phyloP scores from a whole-genome alignment of 2,329 filamentous ascomycete species.

The Fusarium torreyae region DNA sequence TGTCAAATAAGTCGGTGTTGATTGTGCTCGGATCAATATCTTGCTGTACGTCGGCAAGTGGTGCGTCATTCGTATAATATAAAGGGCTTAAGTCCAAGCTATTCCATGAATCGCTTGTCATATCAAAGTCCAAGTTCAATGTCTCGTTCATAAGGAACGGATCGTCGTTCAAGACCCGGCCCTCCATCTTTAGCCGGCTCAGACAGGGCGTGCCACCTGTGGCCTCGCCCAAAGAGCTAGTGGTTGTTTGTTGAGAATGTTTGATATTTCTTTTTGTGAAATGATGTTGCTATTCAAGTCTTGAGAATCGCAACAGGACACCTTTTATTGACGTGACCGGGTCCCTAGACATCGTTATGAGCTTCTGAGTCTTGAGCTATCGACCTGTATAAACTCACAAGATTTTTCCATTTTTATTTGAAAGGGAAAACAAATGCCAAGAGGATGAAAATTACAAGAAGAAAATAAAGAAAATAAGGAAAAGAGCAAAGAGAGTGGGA shows the following conservation, averaged over 20 bases:
- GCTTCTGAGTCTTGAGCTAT: too few species aligned
- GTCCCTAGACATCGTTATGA: slow-evolving; percentile 6
- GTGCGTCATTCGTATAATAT: slow-evolving; percentile 26
- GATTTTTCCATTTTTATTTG: too few species aligned
- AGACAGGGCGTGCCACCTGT: not conserved
- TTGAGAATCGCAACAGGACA: slow-evolving; percentile 8
- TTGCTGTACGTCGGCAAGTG: slow-evolving; percentile 16
- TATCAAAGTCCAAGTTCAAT: not conserved
- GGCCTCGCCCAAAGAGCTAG: not conserved
- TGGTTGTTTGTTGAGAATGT: not conserved
- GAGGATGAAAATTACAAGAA: too few species aligned
- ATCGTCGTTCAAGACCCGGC: not conserved
- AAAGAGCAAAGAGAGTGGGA: too few species aligned
- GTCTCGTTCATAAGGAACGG: not conserved
- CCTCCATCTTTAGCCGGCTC: slow-evolving; percentile 4
- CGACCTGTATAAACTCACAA: too few species aligned
- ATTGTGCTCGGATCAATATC: not conserved
- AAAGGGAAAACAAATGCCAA: too few species aligned
- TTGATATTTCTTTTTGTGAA: not conserved
- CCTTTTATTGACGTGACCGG: slow-evolving; percentile 31
- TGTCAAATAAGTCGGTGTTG: not conserved
- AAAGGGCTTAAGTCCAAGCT: not conserved
- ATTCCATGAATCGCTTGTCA: not conserved
- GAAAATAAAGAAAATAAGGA: too few species aligned
- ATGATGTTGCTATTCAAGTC: slow-evolving; percentile 1